Evolutionary conservation across 371 early-diverging fungal genomes (phyloP), one percentile per base, ranked within the genome.

Genomic region (Lichtheimia corymbifera): DNA sequence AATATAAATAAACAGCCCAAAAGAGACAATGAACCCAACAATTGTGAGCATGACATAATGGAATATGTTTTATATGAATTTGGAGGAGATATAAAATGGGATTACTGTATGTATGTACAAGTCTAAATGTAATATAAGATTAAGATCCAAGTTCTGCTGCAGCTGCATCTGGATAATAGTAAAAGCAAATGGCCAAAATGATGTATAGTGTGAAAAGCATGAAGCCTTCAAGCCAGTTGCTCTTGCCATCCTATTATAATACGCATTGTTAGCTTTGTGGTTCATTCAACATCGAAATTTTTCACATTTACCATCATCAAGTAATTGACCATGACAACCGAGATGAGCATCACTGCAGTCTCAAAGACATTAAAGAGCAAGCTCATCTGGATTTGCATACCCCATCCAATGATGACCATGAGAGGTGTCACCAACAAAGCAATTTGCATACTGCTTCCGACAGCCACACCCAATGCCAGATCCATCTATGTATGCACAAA

Each of bases 381-480:
- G 22, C 87, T 88, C 85, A 95, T 84, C 0, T 84, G 85, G 53
- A 86, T 76, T 55, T 75, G 63, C 60, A 94, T 87, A 57, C 87
- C 83, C 96, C 97, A 97, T 0, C 95, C 95, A 17, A 92, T 72
- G 44, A 96, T 81, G 53, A 94, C 94, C 67, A 91, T 77, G 43
- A 95, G 62, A 5, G 96, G 97, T 18, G 91, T 90, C 4, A 94
- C 94, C 35, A 94, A 80, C 15, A 96, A 79, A 1, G 94, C 91
- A 57, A 96, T 93, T 70, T 96, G 95, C 85, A 94, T 90, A 50
- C 88, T 88, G 15, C 91, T 91, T 2, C 95, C 96, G 6, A 95
- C 77, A n/a, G 96, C 94, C 20, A 95, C 89, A 35, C 90, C 87
- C 35, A 97, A 76, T 0, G 92, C 86, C 20, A 93, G 72, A 60